Conservation (phyloP, 1,284 basidiomycete species). For the Dichomitus squalens region DNA sequence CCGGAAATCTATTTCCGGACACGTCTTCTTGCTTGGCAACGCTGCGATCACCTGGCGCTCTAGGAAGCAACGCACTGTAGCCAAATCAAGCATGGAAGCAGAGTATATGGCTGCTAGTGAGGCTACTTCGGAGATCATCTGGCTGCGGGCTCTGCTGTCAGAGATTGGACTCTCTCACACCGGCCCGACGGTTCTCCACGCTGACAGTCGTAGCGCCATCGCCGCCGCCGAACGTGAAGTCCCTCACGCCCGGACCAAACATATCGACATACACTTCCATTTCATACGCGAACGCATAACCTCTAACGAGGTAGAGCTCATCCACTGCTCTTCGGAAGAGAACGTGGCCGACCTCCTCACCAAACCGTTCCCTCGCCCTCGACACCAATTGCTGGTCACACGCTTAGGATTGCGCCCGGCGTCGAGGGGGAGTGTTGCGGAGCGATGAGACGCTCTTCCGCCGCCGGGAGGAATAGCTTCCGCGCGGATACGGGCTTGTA, state of each 20-base stretch:
- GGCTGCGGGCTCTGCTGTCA: conserved; percentile 26
- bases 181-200: background rate
- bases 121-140: conserved; percentile 21
- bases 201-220: background rate
- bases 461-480: too few species aligned
- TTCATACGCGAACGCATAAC: conserved; percentile 34
- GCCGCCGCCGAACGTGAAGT: background rate
- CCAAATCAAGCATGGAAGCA: conserved; percentile 16
- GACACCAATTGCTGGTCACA: background rate
- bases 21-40: conserved; percentile 7
- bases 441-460: too few species aligned
- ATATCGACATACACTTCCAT: conserved; percentile 39
- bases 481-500: too few species aligned
- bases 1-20: conserved; percentile 11
- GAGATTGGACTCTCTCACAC: conserved; percentile 21
- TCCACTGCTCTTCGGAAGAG: conserved; percentile 20
- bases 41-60: conserved; percentile 16
- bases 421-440: background rate
- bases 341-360: conserved; percentile 34
- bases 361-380: conserved; percentile 16
- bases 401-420: background rate
- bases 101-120: conserved; percentile 19
- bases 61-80: conserved; percentile 18
- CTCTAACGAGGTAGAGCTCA: conserved; percentile 12
- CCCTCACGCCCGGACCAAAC: conserved; percentile 32